Percentiles rank a stretch among this genome's conserved stretches.
Evolutionary conservation across 441 rosid genomes (phyloP).

Genomic region (Populus trichocarpa): DNA sequence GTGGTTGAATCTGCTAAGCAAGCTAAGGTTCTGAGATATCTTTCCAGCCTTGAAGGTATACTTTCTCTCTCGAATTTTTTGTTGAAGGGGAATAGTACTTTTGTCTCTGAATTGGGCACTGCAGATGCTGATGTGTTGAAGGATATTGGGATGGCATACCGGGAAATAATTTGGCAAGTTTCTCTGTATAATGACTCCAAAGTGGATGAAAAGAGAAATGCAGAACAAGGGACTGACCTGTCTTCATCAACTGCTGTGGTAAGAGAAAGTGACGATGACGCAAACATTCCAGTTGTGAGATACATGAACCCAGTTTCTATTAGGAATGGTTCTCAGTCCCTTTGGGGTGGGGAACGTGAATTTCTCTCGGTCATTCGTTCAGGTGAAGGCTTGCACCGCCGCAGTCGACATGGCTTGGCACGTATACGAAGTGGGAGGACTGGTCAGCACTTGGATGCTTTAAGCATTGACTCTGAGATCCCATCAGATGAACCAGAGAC

Average conservation of each 20-base stretch:
- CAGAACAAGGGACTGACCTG: slow-evolving; percentile 50
- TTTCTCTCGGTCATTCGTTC: slow-evolving; percentile 78
- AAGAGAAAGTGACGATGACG: slow-evolving; percentile 88
- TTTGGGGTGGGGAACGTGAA: slow-evolving; percentile 85
- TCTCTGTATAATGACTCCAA: slow-evolving; percentile 69
- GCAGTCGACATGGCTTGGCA: slow-evolving; percentile 79
- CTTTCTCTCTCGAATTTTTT: slow-evolving; percentile 75
- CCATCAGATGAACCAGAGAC: slow-evolving; percentile 54
- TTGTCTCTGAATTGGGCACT: slow-evolving; percentile 79
- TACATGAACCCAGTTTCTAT: slow-evolving; percentile 77
- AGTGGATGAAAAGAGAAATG: slow-evolving; percentile 61
- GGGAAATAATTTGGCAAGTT: slow-evolving; percentile 84
- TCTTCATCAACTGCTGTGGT: slow-evolving; percentile 63
- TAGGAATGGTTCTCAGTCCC: slow-evolving; percentile 66
- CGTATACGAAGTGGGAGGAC: slow-evolving; percentile 91
- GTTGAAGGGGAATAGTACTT: slow-evolving; percentile 74
- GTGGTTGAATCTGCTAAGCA: slow-evolving; percentile 53
- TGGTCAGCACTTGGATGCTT: slow-evolving; percentile 76
- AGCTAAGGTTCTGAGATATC: slow-evolving; percentile 56
- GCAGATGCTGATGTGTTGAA: slow-evolving; percentile 92
- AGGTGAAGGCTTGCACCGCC: slow-evolving; percentile 74
- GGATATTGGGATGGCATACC: slow-evolving; percentile 75
- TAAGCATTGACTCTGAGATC: slow-evolving; percentile 67
- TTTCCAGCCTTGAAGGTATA: slow-evolving; percentile 77
- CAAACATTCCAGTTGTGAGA: slow-evolving; percentile 60